A percentile compares a stretch with the other conserved stretches of the same genome.
These are phyloP conservation scores for Epichloe gansuensis DNA, from an alignment of 2,329 filamentous ascomycete genomes.

Conservation along the genomic window DNA sequence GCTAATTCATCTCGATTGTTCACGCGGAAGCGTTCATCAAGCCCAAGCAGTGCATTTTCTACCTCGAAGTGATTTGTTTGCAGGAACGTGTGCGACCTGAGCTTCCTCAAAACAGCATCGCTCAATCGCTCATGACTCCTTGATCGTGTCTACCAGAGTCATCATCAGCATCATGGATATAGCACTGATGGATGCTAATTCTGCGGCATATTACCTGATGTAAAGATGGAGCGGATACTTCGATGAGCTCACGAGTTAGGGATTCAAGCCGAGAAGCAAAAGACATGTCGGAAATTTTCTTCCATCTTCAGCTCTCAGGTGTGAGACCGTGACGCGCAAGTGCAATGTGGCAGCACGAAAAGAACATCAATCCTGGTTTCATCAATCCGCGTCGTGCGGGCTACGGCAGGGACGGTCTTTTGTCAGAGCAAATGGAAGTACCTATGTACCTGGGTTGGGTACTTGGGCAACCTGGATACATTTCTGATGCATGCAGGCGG, in stretches of 20 bases:
- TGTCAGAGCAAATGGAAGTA: too few relatives aligned
- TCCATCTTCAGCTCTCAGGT: slow-evolving; percentile 2
- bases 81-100: slow-evolving; percentile 43
- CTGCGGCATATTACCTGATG: slow-evolving; percentile 30
- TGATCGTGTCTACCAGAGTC: slow-evolving; percentile 13
- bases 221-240: slow-evolving; percentile 44
- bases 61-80: slow-evolving; percentile 69
- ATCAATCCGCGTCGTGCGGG: neutral
- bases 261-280: slow-evolving; percentile 51
- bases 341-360: neutral
- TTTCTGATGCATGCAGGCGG: neutral
- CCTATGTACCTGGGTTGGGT: too few relatives aligned
- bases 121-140: slow-evolving; percentile 30
- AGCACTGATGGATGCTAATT: neutral
- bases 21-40: slow-evolving; percentile 79
- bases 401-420: too few relatives aligned
- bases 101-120: slow-evolving; percentile 35
- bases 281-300: slow-evolving; percentile 43
- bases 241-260: slow-evolving; percentile 59
- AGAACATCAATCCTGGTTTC: neutral
- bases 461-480: too few relatives aligned
- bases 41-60: slow-evolving; percentile 47
- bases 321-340: neutral
- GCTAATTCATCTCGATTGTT: slow-evolving; percentile 68
- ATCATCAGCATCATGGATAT: slow-evolving; percentile 4